Percentiles rank a stretch among this genome's conserved stretches.
Evolutionary conservation across 495 filamentous ascomycete genomes (phyloP).

Genomic region (Barbatosphaeria neglecta): DNA sequence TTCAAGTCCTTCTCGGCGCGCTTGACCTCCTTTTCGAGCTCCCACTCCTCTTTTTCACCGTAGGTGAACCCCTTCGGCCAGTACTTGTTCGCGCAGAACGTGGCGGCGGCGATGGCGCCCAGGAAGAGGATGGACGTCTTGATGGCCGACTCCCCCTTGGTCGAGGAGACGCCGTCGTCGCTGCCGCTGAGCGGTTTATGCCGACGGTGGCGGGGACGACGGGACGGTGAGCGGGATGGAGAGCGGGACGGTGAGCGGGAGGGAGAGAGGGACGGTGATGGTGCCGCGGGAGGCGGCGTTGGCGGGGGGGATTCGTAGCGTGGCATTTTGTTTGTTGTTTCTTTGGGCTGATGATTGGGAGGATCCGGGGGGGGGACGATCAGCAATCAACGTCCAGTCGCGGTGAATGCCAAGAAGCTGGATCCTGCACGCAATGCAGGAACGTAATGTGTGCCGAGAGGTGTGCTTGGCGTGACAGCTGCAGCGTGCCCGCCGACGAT

Average conservation of each 20-base stretch:
- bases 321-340: background rate
- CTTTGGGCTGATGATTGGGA: no score
- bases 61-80: conserved; percentile 29
- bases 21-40: conserved; percentile 9
- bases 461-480: no score
- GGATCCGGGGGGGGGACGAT: no score
- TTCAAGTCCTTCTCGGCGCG: conserved; percentile 1
- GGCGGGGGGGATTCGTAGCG: background rate
- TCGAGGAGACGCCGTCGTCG: conserved; percentile 2
- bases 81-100: conserved; percentile 22
- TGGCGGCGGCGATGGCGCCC: conserved; percentile 23
- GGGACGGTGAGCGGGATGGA: background rate
- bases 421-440: no score
- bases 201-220: background rate
- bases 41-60: conserved; percentile 27
- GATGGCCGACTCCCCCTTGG: conserved; percentile 2
- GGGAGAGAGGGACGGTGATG: conserved; percentile 1
- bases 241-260: conserved; percentile 5
- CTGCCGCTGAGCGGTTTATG: background rate
- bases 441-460: no score
- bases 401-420: no score
- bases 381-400: no score
- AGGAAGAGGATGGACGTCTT: conserved; percentile 25
- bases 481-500: no score
- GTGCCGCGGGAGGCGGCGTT: no score